Conservation (phyloP, 768 basidiomycete species). For the Dioszegia crocea region DNA sequence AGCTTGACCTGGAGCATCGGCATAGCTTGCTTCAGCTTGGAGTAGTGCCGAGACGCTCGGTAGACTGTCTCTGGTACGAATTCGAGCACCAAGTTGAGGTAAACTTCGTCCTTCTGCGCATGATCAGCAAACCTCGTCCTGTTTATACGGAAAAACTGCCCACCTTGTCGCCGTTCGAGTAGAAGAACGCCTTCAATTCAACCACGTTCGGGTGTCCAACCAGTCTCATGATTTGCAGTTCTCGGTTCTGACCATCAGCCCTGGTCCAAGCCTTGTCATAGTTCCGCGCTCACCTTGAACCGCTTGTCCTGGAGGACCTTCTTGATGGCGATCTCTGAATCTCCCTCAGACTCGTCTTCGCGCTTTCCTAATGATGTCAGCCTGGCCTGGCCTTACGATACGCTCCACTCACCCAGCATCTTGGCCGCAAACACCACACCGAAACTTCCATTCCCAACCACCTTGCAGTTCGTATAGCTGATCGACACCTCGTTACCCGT, state of each 20-base stretch:
- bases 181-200: slow-evolving; percentile 96
- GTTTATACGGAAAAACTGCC: slow-evolving; percentile 40
- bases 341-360: slow-evolving; percentile 34
- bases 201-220: slow-evolving; percentile 97
- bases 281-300: slow-evolving; percentile 80
- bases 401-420: slow-evolving; percentile 55
- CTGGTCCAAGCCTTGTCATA: background rate
- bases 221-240: slow-evolving; percentile 97
- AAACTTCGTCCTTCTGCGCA: slow-evolving; percentile 89
- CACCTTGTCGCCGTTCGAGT: slow-evolving; percentile 91
- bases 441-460: slow-evolving; percentile 97
- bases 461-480: slow-evolving; percentile 94
- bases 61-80: slow-evolving; percentile 99
- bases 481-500: slow-evolving; percentile 79
- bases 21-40: slow-evolving; percentile 99
- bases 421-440: slow-evolving; percentile 97
- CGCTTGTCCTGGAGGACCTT: slow-evolving; percentile 99
- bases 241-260: slow-evolving; percentile 71
- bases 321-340: slow-evolving; percentile 92
- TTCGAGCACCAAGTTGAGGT: slow-evolving; percentile 98
- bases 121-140: slow-evolving; percentile 44
- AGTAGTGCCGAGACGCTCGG: slow-evolving; percentile 96
- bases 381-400: background rate
- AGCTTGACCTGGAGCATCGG: slow-evolving; percentile 99
- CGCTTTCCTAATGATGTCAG: slow-evolving; percentile 21